Percentiles rank a stretch among this genome's conserved stretches.
Evolutionary conservation across 2,329 filamentous ascomycete genomes (phyloP).

Genomic region (Paecilomyces sp.): DNA sequence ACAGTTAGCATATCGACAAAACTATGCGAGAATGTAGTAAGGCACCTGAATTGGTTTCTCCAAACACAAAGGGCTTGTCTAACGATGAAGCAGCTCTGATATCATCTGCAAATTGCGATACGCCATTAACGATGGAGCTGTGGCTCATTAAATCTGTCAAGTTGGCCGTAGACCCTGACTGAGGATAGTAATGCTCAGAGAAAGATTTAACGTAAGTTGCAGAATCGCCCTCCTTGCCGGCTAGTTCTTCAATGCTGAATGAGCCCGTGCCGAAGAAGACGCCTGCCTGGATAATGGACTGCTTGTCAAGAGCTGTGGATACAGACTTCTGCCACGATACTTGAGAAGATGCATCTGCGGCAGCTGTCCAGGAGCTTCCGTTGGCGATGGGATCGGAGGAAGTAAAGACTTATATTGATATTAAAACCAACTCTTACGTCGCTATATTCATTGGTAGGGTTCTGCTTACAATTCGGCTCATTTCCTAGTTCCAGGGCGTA

Average conservation of each 20-base stretch:
- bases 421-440: background rate
- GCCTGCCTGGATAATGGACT: slow-evolving; percentile 24
- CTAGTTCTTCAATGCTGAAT: slow-evolving; percentile 32
- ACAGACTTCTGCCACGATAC: slow-evolving; percentile 27
- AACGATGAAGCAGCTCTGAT: slow-evolving; percentile 30
- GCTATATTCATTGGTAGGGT: background rate
- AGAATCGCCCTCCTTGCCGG: slow-evolving; percentile 28
- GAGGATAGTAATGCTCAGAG: slow-evolving; percentile 45
- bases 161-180: slow-evolving; percentile 29
- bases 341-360: slow-evolving; percentile 25
- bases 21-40: too few species aligned
- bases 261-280: slow-evolving; percentile 26
- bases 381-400: slow-evolving; percentile 17
- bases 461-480: slow-evolving; percentile 47
- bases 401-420: slow-evolving; percentile 12
- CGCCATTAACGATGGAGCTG: slow-evolving; percentile 31
- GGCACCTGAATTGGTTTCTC: slow-evolving; percentile 45
- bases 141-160: slow-evolving; percentile 42
- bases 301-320: slow-evolving; percentile 17
- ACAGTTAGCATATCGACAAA: background rate
- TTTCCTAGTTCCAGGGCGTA: slow-evolving; percentile 52
- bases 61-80: slow-evolving; percentile 42
- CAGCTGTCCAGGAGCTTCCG: slow-evolving; percentile 21
- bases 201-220: slow-evolving; percentile 36
- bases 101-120: slow-evolving; percentile 35